phyloP scores from a whole-genome alignment of 805 yeast genomes.

The Ogataea siamensis region DNA sequence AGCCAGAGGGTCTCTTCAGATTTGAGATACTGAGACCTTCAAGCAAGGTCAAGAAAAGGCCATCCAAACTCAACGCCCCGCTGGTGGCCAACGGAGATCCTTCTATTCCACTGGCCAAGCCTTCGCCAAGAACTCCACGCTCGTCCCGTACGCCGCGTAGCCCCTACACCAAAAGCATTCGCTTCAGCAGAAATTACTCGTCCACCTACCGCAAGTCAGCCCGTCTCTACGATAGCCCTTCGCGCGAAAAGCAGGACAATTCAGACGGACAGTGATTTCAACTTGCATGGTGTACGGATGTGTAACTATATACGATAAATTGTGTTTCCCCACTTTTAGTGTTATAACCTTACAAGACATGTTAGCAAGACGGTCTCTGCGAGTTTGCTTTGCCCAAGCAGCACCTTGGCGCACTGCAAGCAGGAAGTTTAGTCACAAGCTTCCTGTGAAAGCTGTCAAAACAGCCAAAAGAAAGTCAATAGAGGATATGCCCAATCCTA shows the following conservation, averaged over 20 bases:
- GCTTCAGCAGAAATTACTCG: slow-evolving; percentile 20
- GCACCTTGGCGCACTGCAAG: no score
- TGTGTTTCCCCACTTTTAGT: slow-evolving; percentile 9
- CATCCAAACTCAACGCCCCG: slow-evolving; percentile 26
- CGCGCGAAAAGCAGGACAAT: slow-evolving; percentile 13
- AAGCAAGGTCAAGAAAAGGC: slow-evolving; percentile 35
- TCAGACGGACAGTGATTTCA: not conserved
- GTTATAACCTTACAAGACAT: no score
- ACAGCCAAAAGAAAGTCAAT: slow-evolving; percentile 13
- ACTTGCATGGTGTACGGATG: slow-evolving; percentile 4
- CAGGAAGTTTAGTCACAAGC: no score
- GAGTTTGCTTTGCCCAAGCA: no score
- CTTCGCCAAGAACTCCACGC: slow-evolving; percentile 30
- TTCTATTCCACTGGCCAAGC: slow-evolving; percentile 27
- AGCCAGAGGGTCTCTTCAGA: slow-evolving; percentile 43
- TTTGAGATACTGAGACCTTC: slow-evolving; percentile 42
- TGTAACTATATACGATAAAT: not conserved
- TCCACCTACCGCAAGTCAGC: slow-evolving; percentile 18
- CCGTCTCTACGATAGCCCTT: slow-evolving; percentile 16
- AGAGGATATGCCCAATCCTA: slow-evolving; percentile 34
- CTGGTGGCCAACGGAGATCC: slow-evolving; percentile 20
- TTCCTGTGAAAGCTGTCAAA: slow-evolving; percentile 1
- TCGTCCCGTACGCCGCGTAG: slow-evolving; percentile 24
- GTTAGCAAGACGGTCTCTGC: no score
- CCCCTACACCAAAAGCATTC: slow-evolving; percentile 20